Evolutionary conservation across 2,329 filamentous ascomycete species (phyloP).

Genomic region (Xylariaceae sp.): DNA sequence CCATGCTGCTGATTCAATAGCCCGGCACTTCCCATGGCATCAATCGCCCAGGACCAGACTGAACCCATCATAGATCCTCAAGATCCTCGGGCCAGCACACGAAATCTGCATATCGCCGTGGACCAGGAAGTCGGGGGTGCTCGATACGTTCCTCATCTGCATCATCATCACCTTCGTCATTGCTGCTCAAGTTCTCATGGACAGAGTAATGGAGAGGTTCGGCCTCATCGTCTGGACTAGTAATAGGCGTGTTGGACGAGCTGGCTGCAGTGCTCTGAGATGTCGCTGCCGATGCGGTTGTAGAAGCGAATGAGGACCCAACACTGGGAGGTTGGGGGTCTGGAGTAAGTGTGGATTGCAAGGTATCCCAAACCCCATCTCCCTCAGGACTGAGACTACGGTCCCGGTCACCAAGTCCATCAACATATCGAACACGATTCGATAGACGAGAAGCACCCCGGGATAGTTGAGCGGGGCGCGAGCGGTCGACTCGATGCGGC

Average conservation of each 20-base stretch:
- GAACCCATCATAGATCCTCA: conserved; percentile 71
- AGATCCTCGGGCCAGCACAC: conserved; percentile 24
- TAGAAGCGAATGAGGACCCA: conserved; percentile 80
- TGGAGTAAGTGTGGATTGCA: conserved; percentile 77
- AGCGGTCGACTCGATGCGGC: background rate
- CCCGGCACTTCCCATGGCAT: conserved; percentile 44
- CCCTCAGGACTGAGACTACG: conserved; percentile 77
- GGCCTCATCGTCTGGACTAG: conserved; percentile 43
- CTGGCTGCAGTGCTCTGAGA: conserved; percentile 46
- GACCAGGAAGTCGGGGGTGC: conserved; percentile 12
- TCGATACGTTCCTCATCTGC: conserved; percentile 14
- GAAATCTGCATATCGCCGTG: conserved; percentile 49
- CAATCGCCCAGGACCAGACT: conserved; percentile 66
- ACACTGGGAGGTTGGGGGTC: conserved; percentile 80
- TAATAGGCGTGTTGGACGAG: conserved; percentile 53
- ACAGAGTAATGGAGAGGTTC: conserved; percentile 55
- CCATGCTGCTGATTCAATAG: conserved; percentile 6
- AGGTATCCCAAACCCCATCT: conserved; percentile 74
- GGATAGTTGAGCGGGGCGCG: conserved; percentile 5
- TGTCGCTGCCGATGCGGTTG: conserved; percentile 49
- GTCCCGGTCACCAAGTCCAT: conserved; percentile 83
- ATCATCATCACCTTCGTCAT: conserved; percentile 51
- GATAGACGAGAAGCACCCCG: background rate
- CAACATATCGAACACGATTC: conserved; percentile 41
- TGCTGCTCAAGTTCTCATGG: conserved; percentile 59